Percentiles rank a stretch among this genome's conserved stretches.
These are phyloP conservation scores for Aspergillus sp. DNA, from an alignment of 2,329 filamentous ascomycete species.

Conservation along the genomic window DNA sequence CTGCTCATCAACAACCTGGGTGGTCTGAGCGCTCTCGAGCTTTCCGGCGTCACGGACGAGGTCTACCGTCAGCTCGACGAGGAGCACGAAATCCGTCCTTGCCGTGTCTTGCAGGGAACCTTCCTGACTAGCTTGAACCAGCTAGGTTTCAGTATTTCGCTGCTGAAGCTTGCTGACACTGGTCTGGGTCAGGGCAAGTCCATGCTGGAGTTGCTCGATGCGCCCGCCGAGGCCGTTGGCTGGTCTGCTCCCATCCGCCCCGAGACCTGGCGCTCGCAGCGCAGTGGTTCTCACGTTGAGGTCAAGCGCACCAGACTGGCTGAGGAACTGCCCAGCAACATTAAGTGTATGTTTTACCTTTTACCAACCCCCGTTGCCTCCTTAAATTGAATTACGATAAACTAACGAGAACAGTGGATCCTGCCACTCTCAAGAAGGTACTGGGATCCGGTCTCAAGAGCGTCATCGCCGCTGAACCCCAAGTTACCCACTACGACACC, in stretches of 20 bases:
- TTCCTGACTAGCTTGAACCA: conserved; percentile 68
- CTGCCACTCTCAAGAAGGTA: conserved; percentile 42
- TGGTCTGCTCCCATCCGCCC: conserved; percentile 56
- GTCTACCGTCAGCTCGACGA: conserved; percentile 53
- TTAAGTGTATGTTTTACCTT: conserved; percentile 41
- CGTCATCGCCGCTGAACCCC: conserved; percentile 55
- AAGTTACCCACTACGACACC: conserved; percentile 63
- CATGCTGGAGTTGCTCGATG: conserved; percentile 59
- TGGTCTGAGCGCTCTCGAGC: conserved; percentile 57
- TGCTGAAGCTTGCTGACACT: conserved; percentile 55
- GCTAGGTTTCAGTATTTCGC: conserved; percentile 60
- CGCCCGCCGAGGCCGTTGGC: conserved; percentile 57
- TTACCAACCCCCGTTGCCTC: conserved; percentile 12
- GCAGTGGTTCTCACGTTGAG: conserved; percentile 35
- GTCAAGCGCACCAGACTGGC: conserved; percentile 34
- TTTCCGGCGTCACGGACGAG: conserved; percentile 61
- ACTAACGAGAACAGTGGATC: conserved; percentile 38
- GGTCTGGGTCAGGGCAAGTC: conserved; percentile 46
- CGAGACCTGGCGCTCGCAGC: conserved; percentile 49
- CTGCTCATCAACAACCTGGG: conserved; percentile 63
- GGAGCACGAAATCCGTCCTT: conserved; percentile 53
- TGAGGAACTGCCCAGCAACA: conserved; percentile 45
- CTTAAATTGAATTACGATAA: conserved; percentile 1
- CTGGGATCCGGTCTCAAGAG: conserved; percentile 49
- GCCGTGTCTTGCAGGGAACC: conserved; percentile 55